Base-by-base conservation (phyloP, 352 stramenopile species). In the Phytophthora pseudosyringae region DNA sequence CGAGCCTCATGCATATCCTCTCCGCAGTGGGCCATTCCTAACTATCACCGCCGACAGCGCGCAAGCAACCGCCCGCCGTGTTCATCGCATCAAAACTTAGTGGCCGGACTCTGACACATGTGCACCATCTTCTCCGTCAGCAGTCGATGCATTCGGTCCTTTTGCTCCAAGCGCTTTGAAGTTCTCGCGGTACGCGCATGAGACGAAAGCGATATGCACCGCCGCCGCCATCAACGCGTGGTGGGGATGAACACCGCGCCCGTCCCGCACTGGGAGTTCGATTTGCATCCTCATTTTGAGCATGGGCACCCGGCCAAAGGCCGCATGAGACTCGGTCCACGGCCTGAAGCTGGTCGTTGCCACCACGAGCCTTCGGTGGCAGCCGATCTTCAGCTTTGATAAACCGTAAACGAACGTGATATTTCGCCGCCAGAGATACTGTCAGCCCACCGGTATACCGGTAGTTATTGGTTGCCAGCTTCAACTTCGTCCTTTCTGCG, bases 381-480 rank as follows among this genome's bases (percentile, higher is more conserved):
- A 41, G 38, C 15, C 15, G 15, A 44, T 44, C 38, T 44, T 44
- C 38, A 44, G 25, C 28, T 50, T 50, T 36, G 6, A 26, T 50
- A 21, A 21, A 21, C 21, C 21, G 44, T 35, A 50, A 31, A 50
- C 44, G 26, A 50, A 50, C 26, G 13, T 33, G 5, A 41, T 12
- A 18, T 36, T 18, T 38, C 11, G 29, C 16, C 29, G 8, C 26
- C 28, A 11, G n/a, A 11, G n/a, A 52, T 12, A 55, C 33, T 29
- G 48, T 55, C n/a, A 35, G 9, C 9, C 3, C 33, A 53, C 48
- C 48, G 59, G 32, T 61, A 55, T 43, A 67, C n/a, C 50, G 51
- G 33, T 60, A 53, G n/a, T 60, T 49, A 67, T 67, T 67, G 59
- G 59, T 40, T 54, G n/a, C n/a, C 59, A 61, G 11, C 59, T 67